Conservation (phyloP, 768 basidiomycete species). For the Russula griseocarnosa region DNA sequence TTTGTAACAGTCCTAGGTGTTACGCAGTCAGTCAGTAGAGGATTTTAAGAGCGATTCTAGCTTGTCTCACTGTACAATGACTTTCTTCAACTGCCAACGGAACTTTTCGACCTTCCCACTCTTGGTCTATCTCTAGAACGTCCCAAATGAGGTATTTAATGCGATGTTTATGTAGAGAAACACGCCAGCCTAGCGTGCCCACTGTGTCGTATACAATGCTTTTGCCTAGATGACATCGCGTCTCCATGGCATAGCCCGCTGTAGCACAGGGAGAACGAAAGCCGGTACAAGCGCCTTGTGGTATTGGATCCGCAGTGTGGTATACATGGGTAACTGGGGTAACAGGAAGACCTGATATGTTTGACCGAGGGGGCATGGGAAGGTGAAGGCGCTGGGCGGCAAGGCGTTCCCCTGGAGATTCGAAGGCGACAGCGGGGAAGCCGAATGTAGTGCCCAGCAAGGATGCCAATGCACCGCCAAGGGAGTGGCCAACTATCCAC, state of each 20-base stretch:
- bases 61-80: constrained; percentile 55
- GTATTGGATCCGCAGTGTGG: constrained; percentile 70
- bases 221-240: constrained; percentile 58
- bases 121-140: constrained; percentile 48
- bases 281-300: constrained; percentile 55
- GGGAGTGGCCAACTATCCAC: constrained; percentile 59
- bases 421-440: constrained; percentile 59
- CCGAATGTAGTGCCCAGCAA: constrained; percentile 64
- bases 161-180: constrained; percentile 52
- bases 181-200: constrained; percentile 55
- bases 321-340: constrained; percentile 45
- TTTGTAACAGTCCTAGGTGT: constrained; percentile 64
- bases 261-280: constrained; percentile 50
- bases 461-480: constrained; percentile 62
- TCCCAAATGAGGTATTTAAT: constrained; percentile 53
- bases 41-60: not conserved
- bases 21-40: not conserved
- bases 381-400: constrained; percentile 60
- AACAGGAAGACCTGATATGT: constrained; percentile 19
- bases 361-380: constrained; percentile 45
- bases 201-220: constrained; percentile 67
- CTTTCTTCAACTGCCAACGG: constrained; percentile 57
- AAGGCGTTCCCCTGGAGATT: constrained; percentile 60
- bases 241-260: constrained; percentile 64
- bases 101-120: constrained; percentile 47